A percentile compares a stretch with the other conserved stretches of the same genome.
phyloP scores from a whole-genome alignment of 2,329 filamentous ascomycete species.

The Boeremia lycopersici region DNA sequence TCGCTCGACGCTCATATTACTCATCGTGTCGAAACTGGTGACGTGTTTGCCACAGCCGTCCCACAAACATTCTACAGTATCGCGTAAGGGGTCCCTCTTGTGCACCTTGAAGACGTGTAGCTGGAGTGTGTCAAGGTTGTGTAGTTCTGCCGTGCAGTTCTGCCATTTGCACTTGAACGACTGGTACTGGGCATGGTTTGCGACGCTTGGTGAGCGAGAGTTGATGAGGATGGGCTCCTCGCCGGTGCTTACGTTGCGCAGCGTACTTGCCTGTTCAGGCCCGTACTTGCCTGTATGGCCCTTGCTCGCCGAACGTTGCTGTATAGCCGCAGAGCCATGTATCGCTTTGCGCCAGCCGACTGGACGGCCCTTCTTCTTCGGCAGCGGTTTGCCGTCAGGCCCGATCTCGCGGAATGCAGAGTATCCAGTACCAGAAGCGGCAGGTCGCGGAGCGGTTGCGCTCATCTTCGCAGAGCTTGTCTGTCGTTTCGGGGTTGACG shows the following conservation, averaged over 20 bases:
- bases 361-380: slow-evolving; percentile 55
- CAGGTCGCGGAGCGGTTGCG: slow-evolving; percentile 29
- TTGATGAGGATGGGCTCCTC: slow-evolving; percentile 30
- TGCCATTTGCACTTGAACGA: slow-evolving; percentile 66
- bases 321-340: slow-evolving; percentile 47
- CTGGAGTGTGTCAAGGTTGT: slow-evolving; percentile 65
- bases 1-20: slow-evolving; percentile 29
- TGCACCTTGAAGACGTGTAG: slow-evolving; percentile 66
- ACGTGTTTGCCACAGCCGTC: slow-evolving; percentile 46
- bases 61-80: slow-evolving; percentile 55
- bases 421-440: slow-evolving; percentile 46
- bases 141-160: slow-evolving; percentile 62
- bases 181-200: slow-evolving; percentile 43
- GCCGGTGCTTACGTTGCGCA: slow-evolving; percentile 31
- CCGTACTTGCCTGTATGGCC: slow-evolving; percentile 18
- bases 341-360: slow-evolving; percentile 57
- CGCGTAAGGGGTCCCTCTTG: slow-evolving; percentile 41
- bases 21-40: slow-evolving; percentile 27
- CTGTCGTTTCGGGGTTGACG: slow-evolving; percentile 24
- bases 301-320: slow-evolving; percentile 31
- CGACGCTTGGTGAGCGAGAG: slow-evolving; percentile 42
- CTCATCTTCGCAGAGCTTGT: slow-evolving; percentile 29
- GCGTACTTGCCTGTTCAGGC: slow-evolving; percentile 32
- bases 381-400: slow-evolving; percentile 45
- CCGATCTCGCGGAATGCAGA: slow-evolving; percentile 48